phyloP scores from a whole-genome alignment of 78 protist species.

The Dictyostelium brefeldianum region DNA sequence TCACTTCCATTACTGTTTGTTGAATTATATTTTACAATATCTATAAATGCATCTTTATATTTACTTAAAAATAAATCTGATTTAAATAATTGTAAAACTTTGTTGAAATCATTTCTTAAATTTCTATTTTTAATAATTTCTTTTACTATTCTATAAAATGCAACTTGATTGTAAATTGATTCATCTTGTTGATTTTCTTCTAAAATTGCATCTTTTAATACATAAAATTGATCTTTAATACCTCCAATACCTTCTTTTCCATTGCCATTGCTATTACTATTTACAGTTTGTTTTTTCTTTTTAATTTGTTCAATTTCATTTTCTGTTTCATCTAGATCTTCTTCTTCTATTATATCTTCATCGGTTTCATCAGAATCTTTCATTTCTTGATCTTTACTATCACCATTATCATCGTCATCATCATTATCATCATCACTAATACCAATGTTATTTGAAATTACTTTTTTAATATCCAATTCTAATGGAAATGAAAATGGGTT shows the following conservation, averaged over 20 bases:
- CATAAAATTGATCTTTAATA: not conserved
- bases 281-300: not conserved
- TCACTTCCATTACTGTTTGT: not conserved
- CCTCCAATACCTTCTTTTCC: not conserved
- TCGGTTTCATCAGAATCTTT: not conserved
- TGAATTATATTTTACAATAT: not conserved
- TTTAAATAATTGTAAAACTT: not conserved
- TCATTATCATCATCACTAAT: not conserved
- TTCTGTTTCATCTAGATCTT: not conserved
- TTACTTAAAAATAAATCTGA: not conserved
- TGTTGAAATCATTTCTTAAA: not conserved
- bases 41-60: not conserved
- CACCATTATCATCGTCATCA: not conserved
- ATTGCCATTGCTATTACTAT: not conserved
- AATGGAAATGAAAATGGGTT: constrained; percentile 63
- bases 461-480: constrained; percentile 25
- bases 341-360: not conserved
- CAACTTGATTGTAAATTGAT: not conserved
- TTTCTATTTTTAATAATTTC: not conserved
- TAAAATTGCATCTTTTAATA: not conserved
- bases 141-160: not conserved
- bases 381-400: not conserved
- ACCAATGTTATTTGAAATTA: not conserved
- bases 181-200: not conserved
- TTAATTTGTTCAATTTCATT: not conserved